These are phyloP conservation scores for Colletotrichum sansevieriae DNA, from an alignment of 2,329 filamentous ascomycete genomes.

Conservation along the genomic window DNA sequence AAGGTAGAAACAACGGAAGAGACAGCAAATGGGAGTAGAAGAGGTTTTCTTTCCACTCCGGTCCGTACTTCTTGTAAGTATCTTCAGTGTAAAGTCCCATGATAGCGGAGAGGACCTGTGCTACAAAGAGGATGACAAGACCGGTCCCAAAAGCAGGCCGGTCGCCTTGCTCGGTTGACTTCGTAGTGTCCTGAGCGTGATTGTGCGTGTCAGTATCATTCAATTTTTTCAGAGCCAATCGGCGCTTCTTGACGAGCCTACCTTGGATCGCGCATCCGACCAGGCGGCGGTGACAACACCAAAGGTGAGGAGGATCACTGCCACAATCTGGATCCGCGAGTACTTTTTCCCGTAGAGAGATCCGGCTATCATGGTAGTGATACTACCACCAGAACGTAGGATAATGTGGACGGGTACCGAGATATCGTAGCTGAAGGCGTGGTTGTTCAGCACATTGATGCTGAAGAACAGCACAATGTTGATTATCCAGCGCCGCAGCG, in stretches of 20 bases:
- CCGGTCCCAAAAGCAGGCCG: constrained; percentile 71
- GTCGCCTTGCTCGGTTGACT: constrained; percentile 28
- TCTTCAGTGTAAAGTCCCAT: constrained; percentile 97
- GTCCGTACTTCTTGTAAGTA: constrained; percentile 86
- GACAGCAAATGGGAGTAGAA: constrained; percentile 90
- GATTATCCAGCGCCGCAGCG: constrained; percentile 84
- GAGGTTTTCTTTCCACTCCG: constrained; percentile 94
- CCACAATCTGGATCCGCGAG: constrained; percentile 81
- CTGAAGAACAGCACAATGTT: constrained; percentile 93
- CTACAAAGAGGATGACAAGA: constrained; percentile 85
- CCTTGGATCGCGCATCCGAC: constrained; percentile 90
- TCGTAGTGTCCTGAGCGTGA: constrained; percentile 11
- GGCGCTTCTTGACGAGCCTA: constrained; percentile 50
- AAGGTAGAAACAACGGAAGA: constrained; percentile 81
- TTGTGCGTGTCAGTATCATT: not conserved
- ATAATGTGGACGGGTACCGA: constrained; percentile 98
- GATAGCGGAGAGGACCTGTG: constrained; percentile 89
- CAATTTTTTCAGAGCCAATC: constrained; percentile 41
- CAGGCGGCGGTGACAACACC: constrained; percentile 91
- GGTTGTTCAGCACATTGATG: constrained; percentile 97
- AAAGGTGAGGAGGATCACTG: constrained; percentile 84
- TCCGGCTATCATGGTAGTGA: constrained; percentile 94
- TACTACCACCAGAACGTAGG: constrained; percentile 91
- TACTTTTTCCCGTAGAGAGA: constrained; percentile 89
- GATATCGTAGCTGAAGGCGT: constrained; percentile 96